Conservation (phyloP, 2,329 filamentous ascomycete species). For the Pseudocercospora pini-densiflorae region DNA sequence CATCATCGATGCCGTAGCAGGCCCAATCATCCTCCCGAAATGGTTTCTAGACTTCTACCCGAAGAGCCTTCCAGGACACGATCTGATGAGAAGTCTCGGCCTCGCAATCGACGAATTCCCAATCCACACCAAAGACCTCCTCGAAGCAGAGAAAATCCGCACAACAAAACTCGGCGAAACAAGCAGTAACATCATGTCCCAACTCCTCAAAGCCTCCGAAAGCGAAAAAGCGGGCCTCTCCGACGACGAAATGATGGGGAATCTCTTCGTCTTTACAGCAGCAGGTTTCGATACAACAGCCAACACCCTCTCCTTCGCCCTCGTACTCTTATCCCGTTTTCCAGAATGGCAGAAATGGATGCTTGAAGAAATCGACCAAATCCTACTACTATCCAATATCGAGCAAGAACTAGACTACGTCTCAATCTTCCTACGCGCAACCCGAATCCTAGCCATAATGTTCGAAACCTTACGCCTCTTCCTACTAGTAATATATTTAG, state of each 20-base stretch:
- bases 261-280: constrained; percentile 53
- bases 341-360: constrained; percentile 59
- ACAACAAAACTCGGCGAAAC: constrained; percentile 18
- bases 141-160: constrained; percentile 32
- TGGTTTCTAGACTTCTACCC: constrained; percentile 35
- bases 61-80: constrained; percentile 28
- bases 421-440: constrained; percentile 49
- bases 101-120: constrained; percentile 36
- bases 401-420: constrained; percentile 49
- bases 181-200: constrained; percentile 36
- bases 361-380: constrained; percentile 51
- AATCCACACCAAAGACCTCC: constrained; percentile 28
- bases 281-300: constrained; percentile 58
- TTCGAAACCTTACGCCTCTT: constrained; percentile 53
- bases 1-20: constrained; percentile 31
- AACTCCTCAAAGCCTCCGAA: constrained; percentile 30
- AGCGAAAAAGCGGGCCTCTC: constrained; percentile 33
- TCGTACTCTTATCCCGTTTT: constrained; percentile 53
- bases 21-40: constrained; percentile 33
- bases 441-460: constrained; percentile 55
- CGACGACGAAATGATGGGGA: constrained; percentile 49
- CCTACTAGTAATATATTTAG: constrained; percentile 44
- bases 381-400: too few relatives aligned
- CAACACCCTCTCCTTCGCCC: constrained; percentile 55
- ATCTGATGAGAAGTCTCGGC: constrained; percentile 23